Percentiles rank a stretch among this genome's conserved stretches.
phyloP scores from a whole-genome alignment of 305 asterid species.

The Nicotiana rustica region DNA sequence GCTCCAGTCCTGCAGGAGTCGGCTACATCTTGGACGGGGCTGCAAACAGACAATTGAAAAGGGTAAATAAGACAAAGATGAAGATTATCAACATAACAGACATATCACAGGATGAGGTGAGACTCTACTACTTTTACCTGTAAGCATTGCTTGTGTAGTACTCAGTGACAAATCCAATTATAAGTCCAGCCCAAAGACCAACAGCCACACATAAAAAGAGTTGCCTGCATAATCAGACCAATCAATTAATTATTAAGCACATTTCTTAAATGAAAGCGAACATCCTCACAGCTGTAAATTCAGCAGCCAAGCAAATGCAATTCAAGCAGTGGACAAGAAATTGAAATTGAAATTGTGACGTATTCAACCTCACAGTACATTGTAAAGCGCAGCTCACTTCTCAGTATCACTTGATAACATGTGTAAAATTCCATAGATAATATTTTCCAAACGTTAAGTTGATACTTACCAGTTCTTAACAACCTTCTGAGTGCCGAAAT shows the following conservation, averaged over 20 bases:
- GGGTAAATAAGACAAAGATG: not conserved
- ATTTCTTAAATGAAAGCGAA: slow-evolving; percentile 14
- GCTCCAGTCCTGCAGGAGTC: slow-evolving; percentile 95
- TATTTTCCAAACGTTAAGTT: not conserved
- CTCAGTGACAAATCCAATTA: slow-evolving; percentile 80
- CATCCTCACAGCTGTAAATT: not conserved
- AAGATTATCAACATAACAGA: not conserved
- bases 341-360: not conserved
- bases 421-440: not conserved
- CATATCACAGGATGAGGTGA: not conserved
- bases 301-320: not conserved
- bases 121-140: slow-evolving; percentile 51
- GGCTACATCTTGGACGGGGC: slow-evolving; percentile 95
- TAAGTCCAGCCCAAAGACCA: slow-evolving; percentile 92
- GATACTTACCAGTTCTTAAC: slow-evolving; percentile 77
- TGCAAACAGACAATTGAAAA: slow-evolving; percentile 40
- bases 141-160: slow-evolving; percentile 88
- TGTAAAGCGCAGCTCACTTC: not conserved
- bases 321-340: not conserved
- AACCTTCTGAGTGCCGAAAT: slow-evolving; percentile 72
- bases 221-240: slow-evolving; percentile 57
- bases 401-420: not conserved
- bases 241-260: not conserved
- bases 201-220: slow-evolving; percentile 76
- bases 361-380: not conserved